These are phyloP conservation scores for Erodium moschatum DNA, from an alignment of 441 rosid genomes.

Conservation along the genomic window DNA sequence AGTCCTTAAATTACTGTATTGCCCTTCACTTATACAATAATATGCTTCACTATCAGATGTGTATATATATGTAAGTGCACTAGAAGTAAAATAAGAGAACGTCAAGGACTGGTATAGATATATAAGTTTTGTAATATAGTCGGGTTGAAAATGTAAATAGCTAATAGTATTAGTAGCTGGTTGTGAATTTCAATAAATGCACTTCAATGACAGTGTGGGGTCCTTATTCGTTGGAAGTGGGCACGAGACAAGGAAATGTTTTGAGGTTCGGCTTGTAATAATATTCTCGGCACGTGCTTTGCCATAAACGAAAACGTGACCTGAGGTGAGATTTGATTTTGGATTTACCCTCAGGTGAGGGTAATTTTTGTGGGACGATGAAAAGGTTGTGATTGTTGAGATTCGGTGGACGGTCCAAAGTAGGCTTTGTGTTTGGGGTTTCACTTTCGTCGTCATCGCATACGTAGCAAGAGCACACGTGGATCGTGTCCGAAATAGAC, in stretches of 20 bases:
- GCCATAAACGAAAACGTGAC: background rate
- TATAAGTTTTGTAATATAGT: background rate
- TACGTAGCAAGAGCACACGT: too few relatives aligned
- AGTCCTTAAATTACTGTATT: background rate
- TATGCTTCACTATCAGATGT: background rate
- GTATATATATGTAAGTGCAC: background rate
- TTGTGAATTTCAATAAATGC: background rate
- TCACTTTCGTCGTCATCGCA: too few relatives aligned
- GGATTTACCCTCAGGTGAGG: background rate
- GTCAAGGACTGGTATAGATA: background rate
- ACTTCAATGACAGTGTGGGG: background rate
- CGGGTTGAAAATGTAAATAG: background rate
- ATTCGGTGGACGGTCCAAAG: background rate
- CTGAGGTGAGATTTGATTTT: background rate
- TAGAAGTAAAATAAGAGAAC: background rate
- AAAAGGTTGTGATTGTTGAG: background rate
- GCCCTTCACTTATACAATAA: background rate
- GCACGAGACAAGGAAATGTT: background rate
- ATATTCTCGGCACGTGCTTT: background rate
- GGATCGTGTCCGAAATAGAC: too few relatives aligned
- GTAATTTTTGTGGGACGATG: background rate
- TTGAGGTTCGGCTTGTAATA: too few relatives aligned
- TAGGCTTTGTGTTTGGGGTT: too few relatives aligned
- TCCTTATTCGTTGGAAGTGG: background rate
- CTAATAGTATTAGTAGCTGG: background rate